Conservation (phyloP, 805 yeast genomes). For the Candida coleopterorum region DNA sequence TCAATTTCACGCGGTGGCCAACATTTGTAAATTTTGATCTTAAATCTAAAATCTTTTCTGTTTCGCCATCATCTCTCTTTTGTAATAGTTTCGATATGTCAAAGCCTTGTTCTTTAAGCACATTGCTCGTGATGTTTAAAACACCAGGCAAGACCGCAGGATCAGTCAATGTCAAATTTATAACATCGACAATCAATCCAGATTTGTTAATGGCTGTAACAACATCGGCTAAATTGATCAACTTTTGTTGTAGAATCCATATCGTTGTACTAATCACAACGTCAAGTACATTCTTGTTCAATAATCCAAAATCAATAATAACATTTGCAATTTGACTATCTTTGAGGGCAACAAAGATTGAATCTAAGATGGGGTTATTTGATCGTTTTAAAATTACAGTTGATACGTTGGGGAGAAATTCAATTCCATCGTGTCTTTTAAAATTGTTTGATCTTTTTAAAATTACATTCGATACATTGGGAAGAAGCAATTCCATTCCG, state of each 20-base stretch:
- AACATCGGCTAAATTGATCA: constrained; percentile 19
- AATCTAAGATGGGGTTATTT: constrained; percentile 20
- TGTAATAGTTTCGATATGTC: constrained; percentile 10
- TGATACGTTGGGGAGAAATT: background rate
- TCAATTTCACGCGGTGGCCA: background rate
- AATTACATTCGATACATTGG: background rate
- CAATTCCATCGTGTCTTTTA: too few species aligned
- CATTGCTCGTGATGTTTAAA: constrained; percentile 17
- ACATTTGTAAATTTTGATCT: background rate
- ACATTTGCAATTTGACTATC: constrained; percentile 18
- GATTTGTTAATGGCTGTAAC: constrained; percentile 22
- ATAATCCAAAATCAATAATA: constrained; percentile 20
- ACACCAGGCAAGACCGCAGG: constrained; percentile 23
- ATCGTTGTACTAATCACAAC: constrained; percentile 18
- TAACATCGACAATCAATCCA: constrained; percentile 19
- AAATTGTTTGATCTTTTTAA: background rate
- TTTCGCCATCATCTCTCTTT: background rate
- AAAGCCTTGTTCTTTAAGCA: constrained; percentile 17
- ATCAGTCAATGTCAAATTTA: constrained; percentile 19
- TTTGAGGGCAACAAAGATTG: constrained; percentile 16
- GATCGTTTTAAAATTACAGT: constrained; percentile 7
- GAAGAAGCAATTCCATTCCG: too few species aligned
- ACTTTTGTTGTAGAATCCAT: constrained; percentile 14
- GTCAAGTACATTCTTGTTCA: constrained; percentile 17
- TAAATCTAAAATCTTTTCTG: background rate